Base-by-base conservation (phyloP, 495 filamentous ascomycete genomes). In the Aspergillus leporis region DNA sequence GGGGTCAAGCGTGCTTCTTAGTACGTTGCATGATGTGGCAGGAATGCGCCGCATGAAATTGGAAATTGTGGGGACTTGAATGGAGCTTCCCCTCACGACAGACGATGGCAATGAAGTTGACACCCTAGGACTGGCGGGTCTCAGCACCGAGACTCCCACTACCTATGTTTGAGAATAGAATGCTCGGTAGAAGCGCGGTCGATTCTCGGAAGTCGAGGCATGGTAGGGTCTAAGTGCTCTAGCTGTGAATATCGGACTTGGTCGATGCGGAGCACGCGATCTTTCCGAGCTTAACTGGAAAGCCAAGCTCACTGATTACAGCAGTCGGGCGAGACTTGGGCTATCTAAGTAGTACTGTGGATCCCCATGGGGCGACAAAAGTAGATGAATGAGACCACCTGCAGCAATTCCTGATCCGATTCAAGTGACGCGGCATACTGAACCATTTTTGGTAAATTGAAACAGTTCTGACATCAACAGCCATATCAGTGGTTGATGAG, bases 61-160 rank as follows among this genome's bases (percentile, higher is more conserved):
- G 51, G 54, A 55, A 34, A 19, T 51, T 50, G 58, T 58, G 53
- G 53, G 34, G 61, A 50, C 46, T 34, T 19, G 9, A 51, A 51
- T 55, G 52, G 46, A 47, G 23, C 22, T 59, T 63, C 61, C 56
- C 61, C 61, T 63, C 61, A 63, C 56, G 52, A n/a, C 25, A 18
- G 31, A 16, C 31, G 14, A 53, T 14, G 51, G 32, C n/a, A 18
- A 41, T 53, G 25, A 32, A 53, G n/a, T 23, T 40, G 32, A 38
- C 32, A 53, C 18, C 31, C 25, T 41, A 14, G 34, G n/a, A 45
- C 18, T 45, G 41, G 16, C 41, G 41, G 41, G 18, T 45, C 6
- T 19, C 41, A 43, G 14, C 14, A n/a, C 38, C 38, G 41, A 45
- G 13, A 18, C 10, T 14, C n/a, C 6, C 38, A 12, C 13, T 14